A percentile compares a stretch with the other conserved stretches of the same genome.
Conservation (phyloP, 2,329 filamentous ascomycete species). For the Microdochium trichocladiopsis region DNA sequence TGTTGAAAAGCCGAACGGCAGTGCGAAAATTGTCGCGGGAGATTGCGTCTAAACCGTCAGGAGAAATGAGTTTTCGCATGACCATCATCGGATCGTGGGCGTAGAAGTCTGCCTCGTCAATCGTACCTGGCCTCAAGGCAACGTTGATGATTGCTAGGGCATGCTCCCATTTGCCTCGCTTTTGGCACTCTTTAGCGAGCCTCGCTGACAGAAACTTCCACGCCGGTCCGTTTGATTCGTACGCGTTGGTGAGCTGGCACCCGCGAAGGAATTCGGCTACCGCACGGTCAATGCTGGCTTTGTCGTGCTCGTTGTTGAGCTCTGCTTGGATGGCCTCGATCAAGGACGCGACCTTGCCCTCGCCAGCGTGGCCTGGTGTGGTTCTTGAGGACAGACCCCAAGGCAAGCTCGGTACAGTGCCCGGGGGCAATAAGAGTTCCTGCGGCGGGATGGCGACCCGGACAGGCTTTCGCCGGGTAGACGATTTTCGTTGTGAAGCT, state of each 20-base stretch:
- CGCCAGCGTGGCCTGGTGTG: background rate
- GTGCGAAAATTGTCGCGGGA: constrained; percentile 7
- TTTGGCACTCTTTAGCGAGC: constrained; percentile 25
- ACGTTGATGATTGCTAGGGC: constrained; percentile 21
- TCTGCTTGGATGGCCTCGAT: background rate
- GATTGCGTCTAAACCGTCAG: constrained; percentile 3
- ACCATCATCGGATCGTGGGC: constrained; percentile 25
- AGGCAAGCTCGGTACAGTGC: background rate
- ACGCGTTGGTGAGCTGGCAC: constrained; percentile 3
- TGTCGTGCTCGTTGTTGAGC: background rate
- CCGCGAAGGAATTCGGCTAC: constrained; percentile 10
- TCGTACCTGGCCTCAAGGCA: constrained; percentile 14
- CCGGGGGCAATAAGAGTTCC: background rate
- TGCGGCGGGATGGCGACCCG: background rate
- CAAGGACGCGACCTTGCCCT: background rate
- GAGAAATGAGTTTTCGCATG: constrained; percentile 18
- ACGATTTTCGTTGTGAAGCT: background rate
- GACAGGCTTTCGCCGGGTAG: background rate
- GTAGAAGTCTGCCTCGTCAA: constrained; percentile 25
- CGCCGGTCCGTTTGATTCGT: constrained; percentile 4
- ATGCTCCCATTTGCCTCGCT: constrained; percentile 17
- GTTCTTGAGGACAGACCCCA: background rate
- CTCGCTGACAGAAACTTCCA: constrained; percentile 16
- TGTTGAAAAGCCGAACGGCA: constrained; percentile 23
- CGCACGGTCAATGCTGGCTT: constrained; percentile 12